Evolutionary conservation across 495 filamentous ascomycete species (phyloP).

Genomic region (Hypoxylon subgilvum): DNA sequence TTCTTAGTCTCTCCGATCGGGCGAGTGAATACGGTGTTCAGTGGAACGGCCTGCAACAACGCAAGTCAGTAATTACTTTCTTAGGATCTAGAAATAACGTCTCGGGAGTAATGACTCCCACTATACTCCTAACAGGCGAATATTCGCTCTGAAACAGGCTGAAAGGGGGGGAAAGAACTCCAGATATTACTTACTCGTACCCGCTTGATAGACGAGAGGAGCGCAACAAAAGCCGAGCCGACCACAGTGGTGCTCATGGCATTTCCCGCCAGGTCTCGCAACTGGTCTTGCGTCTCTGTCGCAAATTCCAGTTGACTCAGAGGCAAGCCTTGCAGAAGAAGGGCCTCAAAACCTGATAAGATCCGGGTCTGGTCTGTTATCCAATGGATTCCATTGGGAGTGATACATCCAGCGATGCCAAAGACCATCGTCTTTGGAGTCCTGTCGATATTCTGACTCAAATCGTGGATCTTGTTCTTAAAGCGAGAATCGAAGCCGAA

Average conservation of each 20-base stretch:
- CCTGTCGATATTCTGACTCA: slow-evolving; percentile 79
- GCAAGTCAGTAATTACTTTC: too few species aligned
- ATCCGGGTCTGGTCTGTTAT: slow-evolving; percentile 67
- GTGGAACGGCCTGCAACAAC: too few species aligned
- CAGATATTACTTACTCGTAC: neutral
- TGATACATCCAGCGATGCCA: slow-evolving; percentile 74
- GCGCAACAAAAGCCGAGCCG: slow-evolving; percentile 62
- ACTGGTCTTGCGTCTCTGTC: slow-evolving; percentile 65
- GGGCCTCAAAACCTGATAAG: slow-evolving; percentile 68
- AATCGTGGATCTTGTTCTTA: slow-evolving; percentile 68
- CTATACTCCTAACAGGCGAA: too few species aligned
- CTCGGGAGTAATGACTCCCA: too few species aligned
- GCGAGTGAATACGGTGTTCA: too few species aligned
- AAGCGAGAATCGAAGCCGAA: slow-evolving; percentile 61
- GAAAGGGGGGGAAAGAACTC: neutral
- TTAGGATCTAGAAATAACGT: too few species aligned
- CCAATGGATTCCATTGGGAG: slow-evolving; percentile 69
- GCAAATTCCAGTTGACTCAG: slow-evolving; percentile 66
- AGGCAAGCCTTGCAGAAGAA: slow-evolving; percentile 76
- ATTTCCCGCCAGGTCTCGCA: slow-evolving; percentile 80
- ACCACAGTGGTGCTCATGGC: slow-evolving; percentile 83
- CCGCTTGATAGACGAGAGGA: neutral
- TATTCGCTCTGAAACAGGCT: too few species aligned
- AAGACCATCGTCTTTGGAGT: slow-evolving; percentile 31
- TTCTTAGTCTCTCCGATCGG: too few species aligned